These are phyloP conservation scores for Cladosporium sp. DNA, from an alignment of 2,329 filamentous ascomycete species.

Conservation along the genomic window DNA sequence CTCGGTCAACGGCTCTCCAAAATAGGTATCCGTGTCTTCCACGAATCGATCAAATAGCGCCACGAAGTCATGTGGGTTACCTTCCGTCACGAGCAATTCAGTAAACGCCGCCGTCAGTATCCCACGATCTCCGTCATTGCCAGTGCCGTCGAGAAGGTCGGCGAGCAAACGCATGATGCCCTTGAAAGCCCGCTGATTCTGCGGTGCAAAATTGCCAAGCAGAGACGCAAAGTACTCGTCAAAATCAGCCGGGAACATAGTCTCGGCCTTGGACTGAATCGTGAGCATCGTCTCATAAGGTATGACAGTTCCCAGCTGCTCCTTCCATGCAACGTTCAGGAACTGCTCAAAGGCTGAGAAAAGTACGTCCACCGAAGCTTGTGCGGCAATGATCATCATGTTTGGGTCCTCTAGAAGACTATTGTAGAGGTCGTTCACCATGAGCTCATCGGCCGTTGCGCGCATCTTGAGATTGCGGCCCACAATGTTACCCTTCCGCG, in stretches of 20 bases:
- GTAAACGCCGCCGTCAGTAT: slow-evolving; percentile 85
- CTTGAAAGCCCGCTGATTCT: slow-evolving; percentile 71
- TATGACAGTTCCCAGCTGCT: slow-evolving; percentile 82
- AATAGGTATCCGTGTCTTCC: slow-evolving; percentile 85
- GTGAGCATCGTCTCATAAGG: slow-evolving; percentile 65
- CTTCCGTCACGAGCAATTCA: slow-evolving; percentile 75
- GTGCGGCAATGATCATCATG: slow-evolving; percentile 69
- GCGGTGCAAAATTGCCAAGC: slow-evolving; percentile 51
- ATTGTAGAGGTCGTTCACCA: slow-evolving; percentile 89
- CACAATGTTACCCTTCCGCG: slow-evolving; percentile 81
- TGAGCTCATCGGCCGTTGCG: slow-evolving; percentile 66
- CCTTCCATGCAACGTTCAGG: slow-evolving; percentile 78
- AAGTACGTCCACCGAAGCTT: slow-evolving; percentile 75
- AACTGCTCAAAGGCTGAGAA: slow-evolving; percentile 96
- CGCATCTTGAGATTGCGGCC: slow-evolving; percentile 71
- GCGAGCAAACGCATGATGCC: slow-evolving; percentile 80
- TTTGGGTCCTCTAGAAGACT: slow-evolving; percentile 77
- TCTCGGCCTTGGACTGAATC: slow-evolving; percentile 63
- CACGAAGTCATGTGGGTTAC: slow-evolving; percentile 76
- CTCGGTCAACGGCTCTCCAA: slow-evolving; percentile 57
- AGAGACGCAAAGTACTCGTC: slow-evolving; percentile 54
- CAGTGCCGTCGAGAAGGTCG: slow-evolving; percentile 82
- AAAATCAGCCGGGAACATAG: slow-evolving; percentile 67
- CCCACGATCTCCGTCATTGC: slow-evolving; percentile 86
- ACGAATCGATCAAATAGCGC: slow-evolving; percentile 85